Conservation (phyloP, 169 alveolate species). For the Plasmodium vinckei region DNA sequence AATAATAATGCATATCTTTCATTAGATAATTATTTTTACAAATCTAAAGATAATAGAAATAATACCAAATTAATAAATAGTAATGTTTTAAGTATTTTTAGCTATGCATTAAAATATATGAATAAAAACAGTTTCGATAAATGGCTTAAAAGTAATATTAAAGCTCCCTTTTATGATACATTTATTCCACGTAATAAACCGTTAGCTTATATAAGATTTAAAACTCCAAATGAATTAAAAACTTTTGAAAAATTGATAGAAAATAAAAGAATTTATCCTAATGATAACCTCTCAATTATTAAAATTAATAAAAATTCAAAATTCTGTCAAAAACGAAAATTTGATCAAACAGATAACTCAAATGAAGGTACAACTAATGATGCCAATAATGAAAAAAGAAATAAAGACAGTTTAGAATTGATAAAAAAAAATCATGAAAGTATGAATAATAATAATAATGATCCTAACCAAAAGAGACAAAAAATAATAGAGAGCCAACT, state of each 20-base stretch:
- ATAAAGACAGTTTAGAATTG: neutral
- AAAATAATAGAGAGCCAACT: neutral
- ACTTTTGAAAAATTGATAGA: constrained; percentile 66
- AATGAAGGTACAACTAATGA: neutral
- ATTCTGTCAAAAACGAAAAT: constrained; percentile 32
- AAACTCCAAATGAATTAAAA: constrained; percentile 30
- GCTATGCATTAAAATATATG: constrained; percentile 73
- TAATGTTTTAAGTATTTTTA: constrained; percentile 71
- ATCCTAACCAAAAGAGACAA: neutral
- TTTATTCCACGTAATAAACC: constrained; percentile 63
- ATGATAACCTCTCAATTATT: constrained; percentile 65
- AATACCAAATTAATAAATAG: constrained; percentile 29
- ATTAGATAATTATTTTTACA: constrained; percentile 37
- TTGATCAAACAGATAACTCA: neutral
- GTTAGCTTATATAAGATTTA: constrained; percentile 61
- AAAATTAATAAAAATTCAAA: constrained; percentile 43
- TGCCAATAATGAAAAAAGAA: neutral
- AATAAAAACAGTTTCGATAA: constrained; percentile 60
- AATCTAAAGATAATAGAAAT: neutral
- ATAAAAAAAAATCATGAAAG: neutral
- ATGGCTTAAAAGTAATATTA: constrained; percentile 70
- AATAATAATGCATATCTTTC: constrained; percentile 38
- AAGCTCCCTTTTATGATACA: constrained; percentile 63
- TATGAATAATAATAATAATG: neutral
- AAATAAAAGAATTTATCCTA: constrained; percentile 58